Base-by-base conservation (phyloP, 1,139 yeast genomes). In the Kodamaea suecica region DNA sequence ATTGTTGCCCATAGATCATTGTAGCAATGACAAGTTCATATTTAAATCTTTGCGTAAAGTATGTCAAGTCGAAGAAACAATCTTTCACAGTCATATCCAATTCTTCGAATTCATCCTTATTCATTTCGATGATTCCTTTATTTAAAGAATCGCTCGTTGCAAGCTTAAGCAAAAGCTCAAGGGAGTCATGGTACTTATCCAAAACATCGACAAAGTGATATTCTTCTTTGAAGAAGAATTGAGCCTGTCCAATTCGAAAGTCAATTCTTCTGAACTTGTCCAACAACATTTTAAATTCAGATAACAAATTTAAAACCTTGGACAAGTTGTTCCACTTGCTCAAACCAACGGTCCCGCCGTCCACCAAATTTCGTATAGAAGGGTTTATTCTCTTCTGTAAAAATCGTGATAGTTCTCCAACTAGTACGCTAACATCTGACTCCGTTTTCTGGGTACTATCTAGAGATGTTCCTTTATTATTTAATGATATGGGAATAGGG, bases 11-110 rank as follows among this genome's bases (percentile, higher is more conserved):
- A 23, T 23, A 23, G 14, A 33, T 24, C 6, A 37, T 27, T 9
- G 15, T 27, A 8, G 32, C 39, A 15, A 42, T 39, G 17, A 31
- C 17, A 14, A n/a, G 9, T 31, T 48, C 51, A 24, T 42, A 44
- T 20, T 36, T 27, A 30, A 47, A 42, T 34, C 49, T 27, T 33
- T 48, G 49, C 5, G 35, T 30, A 35, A 47, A 47, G 30, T 40
- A 41, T 14, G 42, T 36, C 39, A 48, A 37, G 19, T 48, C 47
- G 25, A 48, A 46, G 27, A 46, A 48, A 15, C 38, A 29, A 29
- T 47, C 50, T 29, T 46, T 47, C 12, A 48, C 40, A 3, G 32
- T 30, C 6, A 41, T 29, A 30, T 48, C 51, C 28, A 39, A 27
- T n/a, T 38, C 40, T 31, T 44, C 51, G 33, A 47, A 46, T 27